phyloP scores from a whole-genome alignment of 768 basidiomycete genomes.

The Wakefieldia striispora region DNA sequence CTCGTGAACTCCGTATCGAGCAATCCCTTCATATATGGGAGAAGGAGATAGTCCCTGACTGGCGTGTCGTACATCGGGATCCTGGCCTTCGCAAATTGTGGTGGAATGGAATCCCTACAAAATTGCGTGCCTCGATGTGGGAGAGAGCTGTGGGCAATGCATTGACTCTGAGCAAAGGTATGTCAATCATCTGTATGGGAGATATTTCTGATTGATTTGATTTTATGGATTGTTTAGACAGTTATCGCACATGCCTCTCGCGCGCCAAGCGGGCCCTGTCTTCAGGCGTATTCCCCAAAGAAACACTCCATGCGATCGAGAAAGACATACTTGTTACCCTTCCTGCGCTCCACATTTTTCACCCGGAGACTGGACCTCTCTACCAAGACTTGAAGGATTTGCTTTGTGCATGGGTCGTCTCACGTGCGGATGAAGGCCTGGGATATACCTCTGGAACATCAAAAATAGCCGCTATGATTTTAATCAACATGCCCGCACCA shows the following conservation, averaged over 20 bases:
- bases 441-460: constrained; percentile 69
- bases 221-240: constrained; percentile 39
- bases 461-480: constrained; percentile 81
- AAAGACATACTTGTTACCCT: constrained; percentile 73
- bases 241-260: constrained; percentile 66
- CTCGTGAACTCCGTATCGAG: constrained; percentile 66
- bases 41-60: constrained; percentile 76
- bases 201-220: constrained; percentile 4
- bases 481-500: constrained; percentile 75
- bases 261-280: constrained; percentile 71
- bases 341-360: constrained; percentile 78
- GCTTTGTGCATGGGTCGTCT: constrained; percentile 84
- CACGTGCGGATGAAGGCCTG: constrained; percentile 78
- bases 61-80: constrained; percentile 70
- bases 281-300: constrained; percentile 62
- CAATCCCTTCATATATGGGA: constrained; percentile 76
- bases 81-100: constrained; percentile 67
- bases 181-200: background rate
- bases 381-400: constrained; percentile 82
- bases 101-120: constrained; percentile 88
- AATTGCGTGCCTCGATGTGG: constrained; percentile 80
- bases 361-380: constrained; percentile 71
- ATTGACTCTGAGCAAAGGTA: constrained; percentile 80
- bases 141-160: constrained; percentile 82
- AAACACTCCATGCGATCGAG: constrained; percentile 64